A percentile compares a stretch with the other conserved stretches of the same genome.
phyloP scores from a whole-genome alignment of 108 stramenopile species.

The Pseudonitzschia multiseries region DNA sequence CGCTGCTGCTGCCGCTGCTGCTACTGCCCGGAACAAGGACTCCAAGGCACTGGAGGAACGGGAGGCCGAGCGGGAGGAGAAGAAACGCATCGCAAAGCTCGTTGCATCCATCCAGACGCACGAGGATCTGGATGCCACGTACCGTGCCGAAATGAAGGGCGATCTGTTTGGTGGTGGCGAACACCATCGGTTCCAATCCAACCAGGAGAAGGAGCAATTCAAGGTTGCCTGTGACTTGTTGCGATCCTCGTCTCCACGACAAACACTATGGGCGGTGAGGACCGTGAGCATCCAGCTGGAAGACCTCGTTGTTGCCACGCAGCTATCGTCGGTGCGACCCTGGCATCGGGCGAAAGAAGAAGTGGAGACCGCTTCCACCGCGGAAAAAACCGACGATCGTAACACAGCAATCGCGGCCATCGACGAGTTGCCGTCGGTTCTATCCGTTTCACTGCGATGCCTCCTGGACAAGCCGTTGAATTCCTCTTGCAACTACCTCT shows the following conservation, averaged over 20 bases:
- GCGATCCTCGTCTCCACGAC: conserved; percentile 66
- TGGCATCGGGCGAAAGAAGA: not conserved
- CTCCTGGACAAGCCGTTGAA: conserved; percentile 65
- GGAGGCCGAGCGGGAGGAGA: conserved; percentile 36
- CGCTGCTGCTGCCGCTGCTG: conserved; percentile 5
- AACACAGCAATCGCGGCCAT: not conserved
- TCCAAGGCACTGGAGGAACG: conserved; percentile 23
- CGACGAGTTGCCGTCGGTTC: conserved; percentile 49
- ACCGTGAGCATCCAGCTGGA: conserved; percentile 41
- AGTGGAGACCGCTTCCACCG: not conserved
- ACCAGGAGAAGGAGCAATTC: conserved; percentile 32
- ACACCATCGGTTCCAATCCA: not conserved
- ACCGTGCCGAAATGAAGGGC: conserved; percentile 42
- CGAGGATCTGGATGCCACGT: conserved; percentile 77
- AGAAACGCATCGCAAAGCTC: conserved; percentile 57
- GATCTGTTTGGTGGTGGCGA: conserved; percentile 7
- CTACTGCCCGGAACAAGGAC: conserved; percentile 6
- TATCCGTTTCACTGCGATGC: conserved; percentile 81
- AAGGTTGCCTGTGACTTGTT: conserved; percentile 63
- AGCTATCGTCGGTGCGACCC: not conserved
- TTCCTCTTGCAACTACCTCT: conserved; percentile 33
- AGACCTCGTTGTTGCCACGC: conserved; percentile 11
- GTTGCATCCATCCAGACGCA: conserved; percentile 65
- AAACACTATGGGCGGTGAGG: conserved; percentile 72
- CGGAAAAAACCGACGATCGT: not conserved